Conservation (phyloP, 805 yeast genomes). For the Hanseniaspora lindneri region DNA sequence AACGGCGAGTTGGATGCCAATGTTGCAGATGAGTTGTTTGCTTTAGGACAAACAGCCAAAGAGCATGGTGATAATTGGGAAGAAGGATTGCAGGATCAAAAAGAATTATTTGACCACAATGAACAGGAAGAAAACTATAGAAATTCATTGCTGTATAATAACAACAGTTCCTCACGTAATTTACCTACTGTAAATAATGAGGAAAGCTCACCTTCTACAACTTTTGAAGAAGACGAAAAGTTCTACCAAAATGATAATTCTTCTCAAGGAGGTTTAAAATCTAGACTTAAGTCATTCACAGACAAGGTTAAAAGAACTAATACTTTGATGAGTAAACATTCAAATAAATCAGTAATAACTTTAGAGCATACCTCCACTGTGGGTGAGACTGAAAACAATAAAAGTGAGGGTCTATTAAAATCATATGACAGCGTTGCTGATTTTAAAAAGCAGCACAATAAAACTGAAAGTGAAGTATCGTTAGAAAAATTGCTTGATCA, state of each 20-base stretch:
- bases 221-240: constrained; percentile 18
- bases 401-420: not conserved
- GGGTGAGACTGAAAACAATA: not conserved
- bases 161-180: not conserved
- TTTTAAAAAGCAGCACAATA: constrained; percentile 2
- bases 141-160: not conserved
- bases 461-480: constrained; percentile 12
- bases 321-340: constrained; percentile 9
- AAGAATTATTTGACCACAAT: constrained; percentile 11
- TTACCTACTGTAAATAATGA: not conserved
- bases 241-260: not conserved
- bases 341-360: constrained; percentile 7
- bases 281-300: constrained; percentile 12
- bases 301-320: constrained; percentile 12
- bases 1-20: constrained; percentile 27
- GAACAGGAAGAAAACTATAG: constrained; percentile 14
- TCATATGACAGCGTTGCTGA: not conserved
- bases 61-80: constrained; percentile 72
- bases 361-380: not conserved
- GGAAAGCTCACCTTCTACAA: constrained; percentile 13
- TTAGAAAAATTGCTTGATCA: constrained; percentile 4
- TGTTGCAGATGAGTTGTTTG: constrained; percentile 45
- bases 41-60: constrained; percentile 71
- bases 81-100: constrained; percentile 35
- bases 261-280: constrained; percentile 6